A percentile compares a stretch with the other conserved stretches of the same genome.
Evolutionary conservation across 257 asterid genomes (phyloP).

Genomic region (Scutellaria baicalensis): DNA sequence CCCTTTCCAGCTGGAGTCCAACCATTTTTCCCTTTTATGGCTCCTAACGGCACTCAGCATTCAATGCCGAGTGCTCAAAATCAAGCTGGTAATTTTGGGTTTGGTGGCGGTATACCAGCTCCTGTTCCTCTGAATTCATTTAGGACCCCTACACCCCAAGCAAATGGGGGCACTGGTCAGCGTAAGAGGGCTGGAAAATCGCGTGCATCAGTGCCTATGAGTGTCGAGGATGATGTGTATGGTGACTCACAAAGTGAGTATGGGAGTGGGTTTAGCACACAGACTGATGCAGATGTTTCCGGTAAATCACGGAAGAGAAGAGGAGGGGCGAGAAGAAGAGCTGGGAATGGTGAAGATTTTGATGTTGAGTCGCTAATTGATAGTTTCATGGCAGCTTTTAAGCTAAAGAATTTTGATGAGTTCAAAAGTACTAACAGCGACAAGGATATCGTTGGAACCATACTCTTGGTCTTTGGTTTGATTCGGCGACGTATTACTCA

Average conservation of each 20-base stretch:
- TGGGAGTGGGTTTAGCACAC: slow-evolving; percentile 20
- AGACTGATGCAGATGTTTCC: slow-evolving; percentile 29
- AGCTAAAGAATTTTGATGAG: slow-evolving; percentile 49
- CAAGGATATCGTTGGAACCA: slow-evolving; percentile 32
- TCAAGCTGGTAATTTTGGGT: slow-evolving; percentile 28
- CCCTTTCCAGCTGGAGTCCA: slow-evolving; percentile 87
- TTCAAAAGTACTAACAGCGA: slow-evolving; percentile 53
- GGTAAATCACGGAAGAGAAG: slow-evolving; percentile 40
- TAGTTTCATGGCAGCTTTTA: slow-evolving; percentile 36
- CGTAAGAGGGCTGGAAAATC: slow-evolving; percentile 26
- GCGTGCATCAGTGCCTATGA: slow-evolving; percentile 21
- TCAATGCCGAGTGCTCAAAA: slow-evolving; percentile 16
- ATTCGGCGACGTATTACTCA: slow-evolving; percentile 57
- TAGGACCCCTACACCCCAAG: slow-evolving; percentile 47
- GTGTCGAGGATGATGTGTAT: slow-evolving; percentile 47
- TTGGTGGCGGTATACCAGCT: slow-evolving; percentile 35
- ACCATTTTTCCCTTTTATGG: slow-evolving; percentile 76
- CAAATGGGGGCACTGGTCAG: slow-evolving; percentile 43
- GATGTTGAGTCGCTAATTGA: slow-evolving; percentile 43
- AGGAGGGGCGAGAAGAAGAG: slow-evolving; percentile 35
- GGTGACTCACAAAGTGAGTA: slow-evolving; percentile 37
- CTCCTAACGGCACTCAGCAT: slow-evolving; percentile 28
- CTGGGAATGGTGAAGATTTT: slow-evolving; percentile 24
- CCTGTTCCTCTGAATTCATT: slow-evolving; percentile 70
- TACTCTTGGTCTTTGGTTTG: slow-evolving; percentile 54